Evolutionary conservation across 768 basidiomycete genomes (phyloP), one percentile per base, ranked within the genome.

Genomic region (Trametes sanguinea): DNA sequence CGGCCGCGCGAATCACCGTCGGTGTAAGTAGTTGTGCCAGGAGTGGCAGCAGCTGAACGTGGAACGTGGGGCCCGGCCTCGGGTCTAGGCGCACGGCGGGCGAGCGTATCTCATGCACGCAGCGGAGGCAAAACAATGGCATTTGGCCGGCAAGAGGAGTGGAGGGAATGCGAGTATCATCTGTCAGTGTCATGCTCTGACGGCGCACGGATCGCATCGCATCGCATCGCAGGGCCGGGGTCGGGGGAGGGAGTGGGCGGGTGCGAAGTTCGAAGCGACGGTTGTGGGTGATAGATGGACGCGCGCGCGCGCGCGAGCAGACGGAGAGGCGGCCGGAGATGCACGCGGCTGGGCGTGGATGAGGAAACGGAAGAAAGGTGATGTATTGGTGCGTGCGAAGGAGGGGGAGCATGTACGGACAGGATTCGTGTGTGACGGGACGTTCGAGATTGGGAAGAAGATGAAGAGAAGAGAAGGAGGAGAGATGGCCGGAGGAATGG

Each of bases 221-320:
- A 22, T 22, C 22, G 22, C 22, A 22, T 22, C 22, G 22, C 22
- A 22, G 22, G 1, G 22, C 42, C n/a, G 42, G n/a, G 8, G 10
- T 16, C 11, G 39, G 40, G 27, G 57, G 30, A 40, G 48, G 48
- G 48, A 11, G 30, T 29, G 48, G 46, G 46, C 29, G 47, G 37
- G 56, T 35, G 29, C 43, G 27, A n/a, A 11, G 46, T 47, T 22
- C 22, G 56, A 57, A 39, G 56, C 48, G 39, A 51, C 57, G 57
- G 57, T 59, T 51, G 50, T 51, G 57, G 57, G 42, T 52, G 57
- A 59, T 59, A 37, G 50, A 59, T 59, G 57, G 47, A 57, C 54
- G 45, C 33, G 56, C 37, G 56, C 37, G 35, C 6, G 42, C 42
- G 14, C 8, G 5, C 42, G 39, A 55, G 17, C 55, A 45, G 37